Evolutionary conservation across 306 rosid genomes (phyloP), one percentile per base, ranked within the genome.

Genomic region (Dryas octopetala): DNA sequence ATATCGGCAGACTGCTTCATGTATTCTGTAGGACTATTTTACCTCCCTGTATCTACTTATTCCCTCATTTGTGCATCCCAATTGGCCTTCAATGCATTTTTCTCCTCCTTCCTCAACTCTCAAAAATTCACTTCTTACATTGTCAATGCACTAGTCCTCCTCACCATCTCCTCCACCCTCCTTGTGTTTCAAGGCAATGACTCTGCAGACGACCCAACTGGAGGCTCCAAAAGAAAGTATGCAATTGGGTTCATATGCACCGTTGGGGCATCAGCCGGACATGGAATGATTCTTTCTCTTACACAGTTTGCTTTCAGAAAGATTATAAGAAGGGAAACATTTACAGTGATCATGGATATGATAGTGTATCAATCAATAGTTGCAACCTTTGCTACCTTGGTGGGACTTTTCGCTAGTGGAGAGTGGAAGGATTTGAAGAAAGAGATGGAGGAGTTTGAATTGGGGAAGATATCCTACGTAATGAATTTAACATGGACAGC

Each of bases 51-150:
- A 5, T 87, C 90, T 41, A 87, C 90, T 26, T 87, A 16, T 66
- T 74, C 88, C 11, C 85, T 87, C 41, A 66, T 86, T 5, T 64
- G 77, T 44, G 74, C 88, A 11, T 79, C 90, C 17, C 86, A 80
- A 43, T 68, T 83, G 68, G 87, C 88, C 58, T 87, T 85, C 81
- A 89, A 78, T 66, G 91, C 91, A 7, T 28, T 87, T 47, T 90
- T 90, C 82, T 87, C 92, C 40, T 86, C 64, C 84, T 74, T 88
- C 78, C 84, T 90, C 49, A 90, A 86, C 49, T 73, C 86, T 0
- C 85, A 81, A 32, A 63, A 83, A 74, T 79, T 90, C 86, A 88
- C 89, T 38, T 82, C 91, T 32, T 86, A 57, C 62, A 77, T 81
- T 43, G 43, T 81, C 49, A 86, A 86, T 61, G 84, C 96, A 26